Evolutionary conservation across 768 basidiomycete genomes (phyloP), one percentile per base, ranked within the genome.

Genomic region (Pisolithus tinctorius): DNA sequence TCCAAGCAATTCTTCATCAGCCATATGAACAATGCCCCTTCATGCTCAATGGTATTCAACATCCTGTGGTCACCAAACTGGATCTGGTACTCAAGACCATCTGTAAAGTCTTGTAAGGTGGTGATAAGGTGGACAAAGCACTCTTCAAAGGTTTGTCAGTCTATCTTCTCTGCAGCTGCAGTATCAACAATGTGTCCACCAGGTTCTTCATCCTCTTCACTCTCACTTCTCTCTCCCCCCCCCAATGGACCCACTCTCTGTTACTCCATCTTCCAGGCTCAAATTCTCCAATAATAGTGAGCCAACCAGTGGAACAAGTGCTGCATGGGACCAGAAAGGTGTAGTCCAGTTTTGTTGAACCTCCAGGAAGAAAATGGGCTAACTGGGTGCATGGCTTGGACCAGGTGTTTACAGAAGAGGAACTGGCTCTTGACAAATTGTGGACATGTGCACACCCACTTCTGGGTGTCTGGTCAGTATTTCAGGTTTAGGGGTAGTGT

Each of bases 361-460:
- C 40, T 63, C 42, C 0, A 55, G 58, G 41, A 62, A 63, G 37
- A 63, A 63, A 9, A 41, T 4, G 58, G 56, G 29, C 20, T 38
- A 17, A 60, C 58, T 4, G 49, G 51, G 9, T 60, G 45, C 1
- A 51, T 49, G 9, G 11, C 40, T 47, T 62, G 58, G 1, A 63
- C 51, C 1, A 63, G 49, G 36, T 62, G 56, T 39, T 63, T 63
- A 38, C 61, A 62, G 4, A 62, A 9, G 14, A 63, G 52, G 25
- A 62, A 63, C 3, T 49, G 43, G 44, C 56, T 58, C 39, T 44
- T 60, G 25, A 42, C 47, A 30, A 63, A 56, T 20, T 37, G 36
- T 0, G 50, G 54, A 36, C 61, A 63, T 45, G 56, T 60, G 37
- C 61, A 63, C 4, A 58, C 52, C 61, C 58, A 62, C 30, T 23